These are phyloP conservation scores for Brassica carinata DNA, from an alignment of 345 rosid genomes.

Conservation along the genomic window DNA sequence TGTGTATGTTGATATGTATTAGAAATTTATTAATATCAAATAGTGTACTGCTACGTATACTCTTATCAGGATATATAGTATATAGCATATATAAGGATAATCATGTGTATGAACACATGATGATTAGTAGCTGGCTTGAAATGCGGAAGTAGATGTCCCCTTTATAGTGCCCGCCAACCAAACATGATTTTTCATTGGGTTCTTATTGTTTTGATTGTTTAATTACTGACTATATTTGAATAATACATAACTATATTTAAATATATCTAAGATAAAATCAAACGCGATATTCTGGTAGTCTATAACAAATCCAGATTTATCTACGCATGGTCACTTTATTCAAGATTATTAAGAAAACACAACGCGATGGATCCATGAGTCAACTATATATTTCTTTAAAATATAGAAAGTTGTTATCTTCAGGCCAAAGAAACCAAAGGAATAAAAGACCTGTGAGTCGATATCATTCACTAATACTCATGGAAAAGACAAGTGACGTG, in stretches of 20 bases:
- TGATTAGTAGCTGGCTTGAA: conserved; percentile 38
- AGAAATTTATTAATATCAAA: neutral
- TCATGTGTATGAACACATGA: conserved; percentile 31
- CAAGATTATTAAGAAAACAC: conserved; percentile 6
- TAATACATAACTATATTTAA: neutral
- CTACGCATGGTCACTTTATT: conserved; percentile 41
- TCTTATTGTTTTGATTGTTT: conserved; percentile 20
- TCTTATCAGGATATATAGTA: neutral
- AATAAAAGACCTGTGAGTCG: conserved; percentile 22
- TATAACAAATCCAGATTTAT: conserved; percentile 36
- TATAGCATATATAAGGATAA: neutral
- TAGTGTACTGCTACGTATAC: neutral
- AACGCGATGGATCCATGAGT: conserved; percentile 27
- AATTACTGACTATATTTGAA: conserved; percentile 38
- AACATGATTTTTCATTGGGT: conserved; percentile 30
- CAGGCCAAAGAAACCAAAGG: conserved; percentile 37
- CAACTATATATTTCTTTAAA: conserved; percentile 18
- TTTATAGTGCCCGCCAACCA: conserved; percentile 40
- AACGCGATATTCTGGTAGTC: conserved; percentile 37
- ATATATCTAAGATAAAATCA: conserved; percentile 19
- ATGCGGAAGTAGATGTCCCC: conserved; percentile 41
- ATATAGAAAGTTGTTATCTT: conserved; percentile 30
- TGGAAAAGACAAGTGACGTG: neutral
- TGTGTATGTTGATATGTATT: neutral
- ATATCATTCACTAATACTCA: neutral